Evolutionary conservation across 2,329 filamentous ascomycete genomes (phyloP).

Genomic region (Diplodia sapinea): DNA sequence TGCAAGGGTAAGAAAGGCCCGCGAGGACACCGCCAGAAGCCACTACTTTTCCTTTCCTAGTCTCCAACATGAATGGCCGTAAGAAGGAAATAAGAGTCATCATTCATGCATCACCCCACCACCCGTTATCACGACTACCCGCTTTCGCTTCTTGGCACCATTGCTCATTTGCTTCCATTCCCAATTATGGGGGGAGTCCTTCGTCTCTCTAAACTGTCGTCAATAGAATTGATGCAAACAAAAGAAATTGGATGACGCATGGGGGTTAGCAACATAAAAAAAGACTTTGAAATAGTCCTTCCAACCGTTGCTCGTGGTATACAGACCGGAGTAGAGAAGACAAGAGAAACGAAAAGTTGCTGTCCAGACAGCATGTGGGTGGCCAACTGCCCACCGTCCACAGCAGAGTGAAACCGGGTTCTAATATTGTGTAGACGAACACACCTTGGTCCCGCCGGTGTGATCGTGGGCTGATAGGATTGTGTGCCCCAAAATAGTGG

Average conservation of each 20-base stretch:
- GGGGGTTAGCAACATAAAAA: background rate
- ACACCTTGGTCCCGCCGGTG: background rate
- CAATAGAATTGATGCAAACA: background rate
- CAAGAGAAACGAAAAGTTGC: slow-evolving; percentile 6
- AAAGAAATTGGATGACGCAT: background rate
- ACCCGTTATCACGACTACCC: background rate
- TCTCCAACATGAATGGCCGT: background rate
- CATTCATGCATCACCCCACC: background rate
- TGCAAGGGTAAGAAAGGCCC: background rate
- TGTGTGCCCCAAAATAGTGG: background rate
- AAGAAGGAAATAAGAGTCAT: background rate
- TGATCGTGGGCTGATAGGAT: background rate
- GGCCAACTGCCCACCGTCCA: background rate
- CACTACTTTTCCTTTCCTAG: background rate
- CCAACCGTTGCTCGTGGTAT: slow-evolving; percentile 17
- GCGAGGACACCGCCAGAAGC: background rate
- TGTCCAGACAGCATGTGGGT: slow-evolving; percentile 8
- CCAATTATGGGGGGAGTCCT: background rate
- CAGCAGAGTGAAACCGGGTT: background rate
- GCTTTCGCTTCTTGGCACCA: background rate
- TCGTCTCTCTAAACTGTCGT: background rate
- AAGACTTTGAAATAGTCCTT: background rate
- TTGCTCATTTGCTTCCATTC: background rate
- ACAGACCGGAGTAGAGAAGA: slow-evolving; percentile 15
- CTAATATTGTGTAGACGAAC: background rate